Conservation (phyloP, 2,329 filamentous ascomycete genomes). For the Alternaria arborescens region DNA sequence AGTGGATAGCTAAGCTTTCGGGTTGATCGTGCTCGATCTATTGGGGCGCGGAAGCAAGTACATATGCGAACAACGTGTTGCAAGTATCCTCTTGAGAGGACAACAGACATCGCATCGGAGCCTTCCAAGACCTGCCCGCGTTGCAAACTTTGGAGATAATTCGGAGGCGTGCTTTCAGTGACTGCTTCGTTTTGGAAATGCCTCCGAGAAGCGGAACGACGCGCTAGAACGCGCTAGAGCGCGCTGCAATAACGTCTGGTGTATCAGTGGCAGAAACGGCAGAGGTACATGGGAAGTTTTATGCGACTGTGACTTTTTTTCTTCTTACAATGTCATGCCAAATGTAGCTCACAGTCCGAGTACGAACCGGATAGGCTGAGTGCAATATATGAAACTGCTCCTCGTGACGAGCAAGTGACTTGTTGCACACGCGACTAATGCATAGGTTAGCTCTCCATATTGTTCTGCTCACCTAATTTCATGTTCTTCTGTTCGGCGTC, state of each 20-base stretch:
- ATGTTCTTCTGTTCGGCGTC: constrained; percentile 33
- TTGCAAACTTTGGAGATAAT: neutral
- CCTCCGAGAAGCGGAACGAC: neutral
- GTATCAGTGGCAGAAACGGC: neutral
- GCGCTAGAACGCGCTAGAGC: constrained; percentile 1
- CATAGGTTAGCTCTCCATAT: neutral
- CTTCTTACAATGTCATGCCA: neutral
- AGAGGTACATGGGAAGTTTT: neutral
- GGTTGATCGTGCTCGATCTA: neutral
- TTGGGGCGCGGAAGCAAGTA: neutral
- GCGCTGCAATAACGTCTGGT: neutral
- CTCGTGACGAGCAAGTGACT: neutral
- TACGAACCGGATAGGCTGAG: neutral
- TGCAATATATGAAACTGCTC: neutral
- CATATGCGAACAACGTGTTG: neutral
- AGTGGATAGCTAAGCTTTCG: neutral
- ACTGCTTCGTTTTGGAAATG: neutral
- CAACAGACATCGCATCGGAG: neutral
- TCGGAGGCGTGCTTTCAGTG: neutral
- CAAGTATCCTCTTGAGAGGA: neutral
- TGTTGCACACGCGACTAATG: neutral
- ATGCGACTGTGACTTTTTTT: neutral
- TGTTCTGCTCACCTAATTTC: neutral
- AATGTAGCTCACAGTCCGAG: neutral
- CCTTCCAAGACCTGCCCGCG: neutral